Evolutionary conservation across 164 flowering plant species (phyloP), one percentile per base, ranked within the genome.

Genomic region (Tinospora cordifolia): DNA sequence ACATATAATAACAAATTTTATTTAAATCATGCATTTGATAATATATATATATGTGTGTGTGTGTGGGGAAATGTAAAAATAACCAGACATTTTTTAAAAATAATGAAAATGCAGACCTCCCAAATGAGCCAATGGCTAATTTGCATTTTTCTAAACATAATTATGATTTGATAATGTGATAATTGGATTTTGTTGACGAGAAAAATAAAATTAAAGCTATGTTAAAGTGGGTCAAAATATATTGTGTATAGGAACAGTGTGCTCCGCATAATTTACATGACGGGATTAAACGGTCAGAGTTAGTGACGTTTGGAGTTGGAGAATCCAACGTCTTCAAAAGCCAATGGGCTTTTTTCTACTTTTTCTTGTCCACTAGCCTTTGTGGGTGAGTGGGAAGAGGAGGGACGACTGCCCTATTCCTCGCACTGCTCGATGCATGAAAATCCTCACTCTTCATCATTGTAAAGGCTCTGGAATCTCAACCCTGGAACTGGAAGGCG

Each of bases 341-440:
- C 63, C 46, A 51, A 36, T 26, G 38, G 67, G 63, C 75, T 68
- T 74, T 74, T 34, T 17, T 64, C 66, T 34, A 8, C 25, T 21
- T 40, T 40, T 66, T 30, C 13, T 68, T 54, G 72, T 74, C 70
- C 40, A 67, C 70, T 67, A 40, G 40, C 38, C 19, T 46, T n/a
- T 62, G 67, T 59, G 63, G 51, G 63, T 34, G 39, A 39, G 63
- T 30, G 75, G 67, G 59, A 66, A 46, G 46, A 41, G 34, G 65
- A 24, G 65, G n/a, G 0, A 54, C 44, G 41, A 17, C 27, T 54
- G 9, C 58, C 21, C 41, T 70, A 62, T 40, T 74, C 11, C 73
- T 63, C 71, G 74, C 80, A 79, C 64, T 77, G 81, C 81, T 82
- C 82, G 79, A 82, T 77, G 82, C 82, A 79, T 82, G 80, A 40